Base-by-base conservation (phyloP, 805 yeast genomes). In the Priceomyces fermenticarens region DNA sequence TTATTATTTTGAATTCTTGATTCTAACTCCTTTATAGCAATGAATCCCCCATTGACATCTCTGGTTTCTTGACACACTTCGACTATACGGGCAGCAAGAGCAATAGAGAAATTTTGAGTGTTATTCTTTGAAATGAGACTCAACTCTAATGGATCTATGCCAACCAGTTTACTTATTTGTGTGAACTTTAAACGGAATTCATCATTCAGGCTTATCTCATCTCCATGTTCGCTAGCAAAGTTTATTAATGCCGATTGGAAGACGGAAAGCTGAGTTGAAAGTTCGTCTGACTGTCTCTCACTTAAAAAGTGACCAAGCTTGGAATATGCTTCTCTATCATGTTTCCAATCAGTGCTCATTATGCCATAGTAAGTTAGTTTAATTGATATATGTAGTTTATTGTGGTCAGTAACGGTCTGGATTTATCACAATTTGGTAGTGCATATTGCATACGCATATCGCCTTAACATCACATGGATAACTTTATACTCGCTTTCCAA, bases 21-120 rank as follows among this genome's bases (percentile, higher is more conserved):
- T 9, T 45, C 43, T 11, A 69, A 52, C 43, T 69, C 74, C 30
- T 76, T 69, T 17, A 87, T 66, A 0, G 86, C 69, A 15, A 89
- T 75, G 10, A 88, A 67, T 0, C 97, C 97, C 11, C 97, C 97
- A 55, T 88, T 90, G 44, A 81, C 65, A 42, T 76, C 81, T 47
- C 83, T 65, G 2, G 91, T 84, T 16, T 72, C 69, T 40, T 83
- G 79, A 54, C 95, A 86, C 3, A 83, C 68, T 52, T 89, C 96
- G 10, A 89, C 83, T 11, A 89, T 68, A 42, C 83, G 77, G 10
- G 88, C 84, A 2, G 88, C 80, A 13, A 91, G 62, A 30, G 84
- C 88, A 44, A 80, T 77, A 46, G 74, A 73, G 49, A 76, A 83
- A 51, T 84, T 89, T 5, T 67, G 69, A 11, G 54, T 48, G 36